phyloP scores from a whole-genome alignment of 768 basidiomycete genomes.

The Coprinopsis marcescibilis region DNA sequence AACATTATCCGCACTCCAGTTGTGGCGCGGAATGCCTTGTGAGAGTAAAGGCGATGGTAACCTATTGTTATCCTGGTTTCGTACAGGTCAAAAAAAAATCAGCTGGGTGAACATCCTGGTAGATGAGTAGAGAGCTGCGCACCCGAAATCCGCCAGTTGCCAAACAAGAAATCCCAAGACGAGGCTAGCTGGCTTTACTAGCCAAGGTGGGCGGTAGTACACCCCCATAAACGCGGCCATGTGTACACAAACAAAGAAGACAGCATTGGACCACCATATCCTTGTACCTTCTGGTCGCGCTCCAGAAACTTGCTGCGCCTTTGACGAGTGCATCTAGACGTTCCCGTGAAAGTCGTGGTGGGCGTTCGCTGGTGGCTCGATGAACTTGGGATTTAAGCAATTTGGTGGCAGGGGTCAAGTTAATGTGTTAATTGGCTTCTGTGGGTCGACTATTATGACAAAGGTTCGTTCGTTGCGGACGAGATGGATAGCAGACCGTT shows the following conservation, averaged over 20 bases:
- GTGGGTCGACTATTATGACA: too few relatives aligned
- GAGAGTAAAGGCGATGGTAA: conserved; percentile 77
- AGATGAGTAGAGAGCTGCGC: conserved; percentile 17
- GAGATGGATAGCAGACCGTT: too few relatives aligned
- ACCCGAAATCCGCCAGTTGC: conserved; percentile 73
- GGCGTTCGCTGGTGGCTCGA: too few relatives aligned
- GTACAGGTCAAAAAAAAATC: not conserved
- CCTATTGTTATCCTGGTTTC: conserved; percentile 59
- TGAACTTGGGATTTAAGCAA: too few relatives aligned
- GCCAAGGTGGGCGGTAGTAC: conserved; percentile 41
- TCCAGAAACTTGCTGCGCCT: not conserved
- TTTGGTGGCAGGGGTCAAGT: too few relatives aligned
- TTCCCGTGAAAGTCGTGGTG: not conserved
- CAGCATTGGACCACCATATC: conserved; percentile 60
- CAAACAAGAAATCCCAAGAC: conserved; percentile 51
- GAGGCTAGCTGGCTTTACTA: conserved; percentile 39
- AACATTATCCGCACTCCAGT: conserved; percentile 50
- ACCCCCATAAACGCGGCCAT: conserved; percentile 50
- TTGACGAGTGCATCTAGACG: not conserved
- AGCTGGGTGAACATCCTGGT: not conserved
- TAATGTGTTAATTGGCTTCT: too few relatives aligned
- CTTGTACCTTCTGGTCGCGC: conserved; percentile 14
- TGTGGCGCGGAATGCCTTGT: conserved; percentile 60
- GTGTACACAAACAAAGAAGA: conserved; percentile 56
- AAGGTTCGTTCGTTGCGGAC: too few relatives aligned